Evolutionary conservation across 257 asterid genomes (phyloP).

Genomic region (Mitragyna speciosa): DNA sequence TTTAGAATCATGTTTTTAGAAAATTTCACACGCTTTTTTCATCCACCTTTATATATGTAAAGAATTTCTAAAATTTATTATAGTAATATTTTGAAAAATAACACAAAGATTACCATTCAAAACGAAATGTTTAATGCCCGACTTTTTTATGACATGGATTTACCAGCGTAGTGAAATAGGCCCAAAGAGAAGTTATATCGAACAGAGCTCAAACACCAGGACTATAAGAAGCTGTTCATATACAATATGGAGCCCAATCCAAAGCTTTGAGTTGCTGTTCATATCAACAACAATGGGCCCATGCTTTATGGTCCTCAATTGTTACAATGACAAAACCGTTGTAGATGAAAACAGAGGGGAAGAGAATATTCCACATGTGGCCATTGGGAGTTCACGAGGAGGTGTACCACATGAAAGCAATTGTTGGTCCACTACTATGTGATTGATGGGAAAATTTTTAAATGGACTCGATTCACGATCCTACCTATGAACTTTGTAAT

Average conservation of each 20-base stretch:
- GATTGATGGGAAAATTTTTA: no score
- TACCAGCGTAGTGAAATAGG: not conserved
- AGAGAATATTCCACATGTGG: not conserved
- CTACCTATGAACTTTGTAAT: no score
- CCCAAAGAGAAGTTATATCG: not conserved
- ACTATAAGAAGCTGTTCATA: not conserved
- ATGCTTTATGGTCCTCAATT: not conserved
- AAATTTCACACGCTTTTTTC: no score
- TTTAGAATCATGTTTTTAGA: no score
- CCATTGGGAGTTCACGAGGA: constrained; percentile 16
- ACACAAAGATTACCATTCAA: no score
- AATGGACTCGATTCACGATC: no score
- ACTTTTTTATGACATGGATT: no score
- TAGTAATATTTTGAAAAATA: no score
- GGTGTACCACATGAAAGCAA: not conserved
- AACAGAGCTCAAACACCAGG: no score
- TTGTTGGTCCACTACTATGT: constrained; percentile 11
- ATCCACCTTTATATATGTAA: no score
- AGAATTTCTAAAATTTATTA: no score
- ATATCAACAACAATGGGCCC: not conserved
- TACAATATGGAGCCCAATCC: not conserved
- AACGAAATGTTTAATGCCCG: no score
- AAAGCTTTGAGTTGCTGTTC: not conserved
- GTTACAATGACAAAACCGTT: not conserved
- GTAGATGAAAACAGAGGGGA: not conserved